Conservation (phyloP, 129 eudicot species). For the Oenanthe sinensis region DNA sequence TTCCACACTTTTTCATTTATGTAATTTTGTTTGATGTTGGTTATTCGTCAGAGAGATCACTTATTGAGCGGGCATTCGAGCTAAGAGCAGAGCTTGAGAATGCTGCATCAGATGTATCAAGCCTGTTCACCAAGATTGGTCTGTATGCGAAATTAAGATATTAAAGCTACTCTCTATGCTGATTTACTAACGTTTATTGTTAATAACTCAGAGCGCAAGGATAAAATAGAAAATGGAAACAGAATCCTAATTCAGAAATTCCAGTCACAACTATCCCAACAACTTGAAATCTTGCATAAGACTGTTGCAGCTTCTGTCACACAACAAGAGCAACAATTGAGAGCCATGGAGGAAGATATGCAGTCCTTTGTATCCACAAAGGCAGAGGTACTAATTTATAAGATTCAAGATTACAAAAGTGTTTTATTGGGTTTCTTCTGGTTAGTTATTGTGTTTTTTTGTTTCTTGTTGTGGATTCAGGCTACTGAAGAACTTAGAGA, state of each 20-base stretch:
- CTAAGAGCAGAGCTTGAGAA: slow-evolving; percentile 77
- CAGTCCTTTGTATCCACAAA: slow-evolving; percentile 82
- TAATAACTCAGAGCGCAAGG: slow-evolving; percentile 63
- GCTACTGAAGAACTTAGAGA: slow-evolving; percentile 78
- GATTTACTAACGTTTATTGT: not conserved
- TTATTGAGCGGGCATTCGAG: slow-evolving; percentile 83
- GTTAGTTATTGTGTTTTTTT: not conserved
- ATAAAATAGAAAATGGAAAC: slow-evolving; percentile 85
- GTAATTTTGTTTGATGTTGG: not conserved
- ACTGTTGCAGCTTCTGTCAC: slow-evolving; percentile 70
- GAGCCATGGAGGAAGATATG: slow-evolving; percentile 89
- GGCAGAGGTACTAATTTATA: slow-evolving; percentile 41
- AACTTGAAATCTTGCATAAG: slow-evolving; percentile 80
- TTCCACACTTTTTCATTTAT: not conserved
- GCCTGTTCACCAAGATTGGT: slow-evolving; percentile 88
- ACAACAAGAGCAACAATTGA: slow-evolving; percentile 81
- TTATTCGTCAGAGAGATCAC: slow-evolving; percentile 63
- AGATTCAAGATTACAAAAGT: not conserved
- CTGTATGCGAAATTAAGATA: slow-evolving; percentile 18
- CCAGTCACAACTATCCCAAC: slow-evolving; percentile 65
- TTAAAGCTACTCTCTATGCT: not conserved
- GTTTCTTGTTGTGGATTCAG: slow-evolving; percentile 23
- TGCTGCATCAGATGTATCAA: slow-evolving; percentile 84
- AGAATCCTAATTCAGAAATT: slow-evolving; percentile 66
- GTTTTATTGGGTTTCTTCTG: slow-evolving; percentile 1